A percentile compares a stretch with the other conserved stretches of the same genome.
Conservation (phyloP, 345 rosid species). For the Eucalyptus rudis region DNA sequence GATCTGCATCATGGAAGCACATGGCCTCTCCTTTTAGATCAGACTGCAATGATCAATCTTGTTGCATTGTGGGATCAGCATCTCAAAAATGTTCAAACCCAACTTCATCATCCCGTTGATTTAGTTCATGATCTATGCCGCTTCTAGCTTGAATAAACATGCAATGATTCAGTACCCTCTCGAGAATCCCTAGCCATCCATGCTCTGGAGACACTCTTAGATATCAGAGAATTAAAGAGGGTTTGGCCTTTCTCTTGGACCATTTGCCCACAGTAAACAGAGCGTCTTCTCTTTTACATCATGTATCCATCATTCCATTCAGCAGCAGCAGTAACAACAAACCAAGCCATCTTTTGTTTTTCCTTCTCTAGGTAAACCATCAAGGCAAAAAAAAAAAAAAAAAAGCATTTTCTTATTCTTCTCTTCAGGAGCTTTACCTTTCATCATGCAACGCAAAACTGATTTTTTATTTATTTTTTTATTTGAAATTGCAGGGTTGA, state of each 20-base stretch:
- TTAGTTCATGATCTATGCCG: background rate
- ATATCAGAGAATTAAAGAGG: background rate
- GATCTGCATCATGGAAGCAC: background rate
- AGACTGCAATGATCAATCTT: background rate
- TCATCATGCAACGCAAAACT: background rate
- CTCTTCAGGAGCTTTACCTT: background rate
- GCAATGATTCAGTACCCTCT: background rate
- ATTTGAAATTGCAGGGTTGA: background rate
- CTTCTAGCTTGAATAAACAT: background rate
- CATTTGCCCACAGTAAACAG: background rate
- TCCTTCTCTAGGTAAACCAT: background rate
- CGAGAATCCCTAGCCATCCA: background rate
- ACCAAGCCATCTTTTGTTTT: background rate
- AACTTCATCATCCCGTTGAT: background rate
- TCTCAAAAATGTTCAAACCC: background rate
- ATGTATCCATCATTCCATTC: background rate
- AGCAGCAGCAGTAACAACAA: background rate
- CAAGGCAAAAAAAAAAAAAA: background rate
- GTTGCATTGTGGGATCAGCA: background rate
- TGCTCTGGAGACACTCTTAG: background rate
- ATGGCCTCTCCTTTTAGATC: background rate
- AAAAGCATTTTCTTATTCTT: background rate
- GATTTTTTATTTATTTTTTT: too few relatives aligned
- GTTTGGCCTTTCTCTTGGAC: background rate
- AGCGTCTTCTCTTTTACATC: background rate